Evolutionary conservation across 768 basidiomycete genomes (phyloP).

Genomic region (Amanita subjunquillea): DNA sequence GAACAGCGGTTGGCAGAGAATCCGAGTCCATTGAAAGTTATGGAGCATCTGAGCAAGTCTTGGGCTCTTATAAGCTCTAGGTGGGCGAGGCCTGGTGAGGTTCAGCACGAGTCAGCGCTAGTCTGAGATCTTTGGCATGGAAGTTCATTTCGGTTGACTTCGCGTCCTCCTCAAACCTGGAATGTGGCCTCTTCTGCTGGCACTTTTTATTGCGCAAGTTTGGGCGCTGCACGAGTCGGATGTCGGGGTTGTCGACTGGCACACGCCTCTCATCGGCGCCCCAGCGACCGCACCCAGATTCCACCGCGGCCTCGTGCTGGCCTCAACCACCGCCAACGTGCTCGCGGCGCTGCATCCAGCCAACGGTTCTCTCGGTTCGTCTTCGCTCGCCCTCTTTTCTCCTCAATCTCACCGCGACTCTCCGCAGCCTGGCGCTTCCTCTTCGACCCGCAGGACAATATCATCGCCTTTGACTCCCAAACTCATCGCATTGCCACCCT

Average conservation of each 20-base stretch:
- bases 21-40: too few species aligned
- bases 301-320: constrained; percentile 46
- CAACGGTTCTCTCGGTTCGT: constrained; percentile 61
- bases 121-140: too few species aligned
- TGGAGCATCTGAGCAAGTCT: too few species aligned
- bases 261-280: constrained; percentile 64
- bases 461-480: constrained; percentile 54
- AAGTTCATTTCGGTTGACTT: too few species aligned
- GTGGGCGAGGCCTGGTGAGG: too few species aligned
- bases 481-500: constrained; percentile 45
- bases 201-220: background rate
- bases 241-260: constrained; percentile 82
- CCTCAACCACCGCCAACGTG: constrained; percentile 66
- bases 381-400: too few species aligned
- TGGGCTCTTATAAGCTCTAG: too few species aligned
- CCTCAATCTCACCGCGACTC: background rate
- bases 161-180: too few species aligned
- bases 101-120: too few species aligned
- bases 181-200: too few species aligned
- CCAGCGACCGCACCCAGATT: constrained; percentile 49
- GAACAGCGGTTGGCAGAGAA: too few species aligned
- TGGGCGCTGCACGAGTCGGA: constrained; percentile 62
- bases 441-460: constrained; percentile 58
- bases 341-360: constrained; percentile 60
- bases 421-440: constrained; percentile 70